Conservation (phyloP, 164 flowering plant species). For the Aristolochia fimbriata region DNA sequence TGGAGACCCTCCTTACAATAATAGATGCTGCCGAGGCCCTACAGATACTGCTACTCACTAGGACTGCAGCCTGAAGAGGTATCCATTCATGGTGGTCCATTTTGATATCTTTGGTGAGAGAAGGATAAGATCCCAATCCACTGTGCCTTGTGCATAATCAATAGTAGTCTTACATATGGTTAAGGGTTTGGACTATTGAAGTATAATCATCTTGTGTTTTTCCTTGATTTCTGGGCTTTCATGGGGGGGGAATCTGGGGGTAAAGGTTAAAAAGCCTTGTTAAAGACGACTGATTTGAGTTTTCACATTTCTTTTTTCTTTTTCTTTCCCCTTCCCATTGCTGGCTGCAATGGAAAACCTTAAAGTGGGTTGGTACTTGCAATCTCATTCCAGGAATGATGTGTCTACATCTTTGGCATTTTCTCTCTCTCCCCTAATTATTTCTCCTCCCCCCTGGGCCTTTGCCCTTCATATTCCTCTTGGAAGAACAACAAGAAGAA, state of each 20-base stretch:
- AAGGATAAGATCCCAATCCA: too few species aligned
- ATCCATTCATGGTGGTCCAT: too few species aligned
- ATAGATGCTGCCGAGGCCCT: not conserved
- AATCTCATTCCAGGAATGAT: not conserved
- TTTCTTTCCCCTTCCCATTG: not conserved
- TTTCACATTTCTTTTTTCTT: too few species aligned
- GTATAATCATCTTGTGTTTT: too few species aligned
- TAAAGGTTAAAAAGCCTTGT: not conserved
- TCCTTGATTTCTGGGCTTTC: too few species aligned
- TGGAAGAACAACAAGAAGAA: not conserved
- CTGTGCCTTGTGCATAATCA: too few species aligned
- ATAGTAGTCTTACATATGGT: too few species aligned
- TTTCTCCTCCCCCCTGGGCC: not conserved
- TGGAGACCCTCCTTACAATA: too few species aligned
- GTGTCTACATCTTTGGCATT: conserved; percentile 4
- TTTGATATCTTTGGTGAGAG: too few species aligned
- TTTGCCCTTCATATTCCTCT: not conserved
- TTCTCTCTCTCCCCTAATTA: not conserved
- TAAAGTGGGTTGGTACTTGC: not conserved
- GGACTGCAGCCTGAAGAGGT: too few species aligned
- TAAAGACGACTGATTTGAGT: not conserved
- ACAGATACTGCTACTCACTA: too few species aligned
- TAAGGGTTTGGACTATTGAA: too few species aligned
- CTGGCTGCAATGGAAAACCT: not conserved
- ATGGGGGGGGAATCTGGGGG: not conserved